Evolutionary conservation across 306 rosid species (phyloP).

Genomic region (Prunus mume): DNA sequence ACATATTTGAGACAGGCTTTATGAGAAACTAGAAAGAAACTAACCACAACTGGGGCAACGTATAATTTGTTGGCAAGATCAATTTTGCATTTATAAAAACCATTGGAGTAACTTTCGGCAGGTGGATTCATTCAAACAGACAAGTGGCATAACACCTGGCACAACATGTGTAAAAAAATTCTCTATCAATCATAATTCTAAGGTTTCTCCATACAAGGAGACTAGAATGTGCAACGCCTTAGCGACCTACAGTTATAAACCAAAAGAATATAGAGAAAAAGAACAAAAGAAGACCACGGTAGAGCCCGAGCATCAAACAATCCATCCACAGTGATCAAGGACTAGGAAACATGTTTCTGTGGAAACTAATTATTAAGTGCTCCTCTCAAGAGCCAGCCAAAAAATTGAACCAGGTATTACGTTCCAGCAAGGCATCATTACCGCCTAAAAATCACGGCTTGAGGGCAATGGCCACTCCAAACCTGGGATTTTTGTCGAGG

Average conservation of each 20-base stretch:
- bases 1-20: background rate
- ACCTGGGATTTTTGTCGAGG: slow-evolving; percentile 73
- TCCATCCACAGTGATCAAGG: slow-evolving; percentile 48
- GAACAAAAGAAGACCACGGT: slow-evolving; percentile 21
- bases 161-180: background rate
- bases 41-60: background rate
- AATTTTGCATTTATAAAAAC: background rate
- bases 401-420: slow-evolving; percentile 46
- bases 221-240: slow-evolving; percentile 35
- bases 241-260: slow-evolving; percentile 19
- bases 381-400: slow-evolving; percentile 55
- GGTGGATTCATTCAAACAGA: background rate
- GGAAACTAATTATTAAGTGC: slow-evolving; percentile 70
- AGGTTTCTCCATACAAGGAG: slow-evolving; percentile 26
- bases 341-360: slow-evolving; percentile 40
- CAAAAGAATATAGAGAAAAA: slow-evolving; percentile 25
- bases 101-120: background rate
- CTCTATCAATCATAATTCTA: slow-evolving; percentile 21
- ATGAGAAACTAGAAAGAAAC: background rate
- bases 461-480: slow-evolving; percentile 84
- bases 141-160: background rate
- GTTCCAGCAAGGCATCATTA: slow-evolving; percentile 19
- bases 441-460: slow-evolving; percentile 61
- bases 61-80: background rate
- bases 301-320: slow-evolving; percentile 30